Evolutionary conservation across 2,329 filamentous ascomycete species (phyloP).

Genomic region (Nemania bipapillata): DNA sequence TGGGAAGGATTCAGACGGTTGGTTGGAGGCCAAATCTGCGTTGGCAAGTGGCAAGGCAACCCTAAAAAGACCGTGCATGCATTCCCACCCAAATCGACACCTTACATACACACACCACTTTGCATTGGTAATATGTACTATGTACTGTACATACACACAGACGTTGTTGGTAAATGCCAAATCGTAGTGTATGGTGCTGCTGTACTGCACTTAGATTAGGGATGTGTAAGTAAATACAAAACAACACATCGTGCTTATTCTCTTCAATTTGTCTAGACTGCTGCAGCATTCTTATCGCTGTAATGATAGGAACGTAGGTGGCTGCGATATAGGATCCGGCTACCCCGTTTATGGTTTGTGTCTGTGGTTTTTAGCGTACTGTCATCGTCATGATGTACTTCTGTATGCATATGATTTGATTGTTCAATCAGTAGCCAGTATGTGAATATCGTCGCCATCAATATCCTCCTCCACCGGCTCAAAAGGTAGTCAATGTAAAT

Average conservation of each 20-base stretch:
- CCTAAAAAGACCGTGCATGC: slow-evolving; percentile 26
- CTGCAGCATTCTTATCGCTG: slow-evolving; percentile 1
- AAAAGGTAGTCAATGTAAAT: not conserved
- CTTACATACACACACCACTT: not conserved
- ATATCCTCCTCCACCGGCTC: not conserved
- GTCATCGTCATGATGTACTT: not conserved
- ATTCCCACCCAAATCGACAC: slow-evolving; percentile 25
- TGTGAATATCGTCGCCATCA: not conserved
- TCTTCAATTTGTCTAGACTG: not conserved
- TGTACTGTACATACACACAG: no score
- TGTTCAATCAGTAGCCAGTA: no score
- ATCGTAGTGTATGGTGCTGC: not conserved
- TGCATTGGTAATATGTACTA: not conserved
- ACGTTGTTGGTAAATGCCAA: not conserved
- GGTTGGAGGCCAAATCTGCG: slow-evolving; percentile 23
- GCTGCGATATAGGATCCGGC: slow-evolving; percentile 22
- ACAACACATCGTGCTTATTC: not conserved
- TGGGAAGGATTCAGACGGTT: not conserved
- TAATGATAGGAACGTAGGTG: not conserved
- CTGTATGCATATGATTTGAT: not conserved
- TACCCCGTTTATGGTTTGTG: not conserved
- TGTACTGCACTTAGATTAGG: not conserved
- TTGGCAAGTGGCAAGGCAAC: slow-evolving; percentile 28
- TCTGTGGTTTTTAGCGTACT: not conserved
- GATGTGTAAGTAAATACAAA: not conserved